Percentiles rank a stretch among this genome's conserved stretches.
phyloP scores from a whole-genome alignment of 805 yeast species.

The Clavispora asparagi region DNA sequence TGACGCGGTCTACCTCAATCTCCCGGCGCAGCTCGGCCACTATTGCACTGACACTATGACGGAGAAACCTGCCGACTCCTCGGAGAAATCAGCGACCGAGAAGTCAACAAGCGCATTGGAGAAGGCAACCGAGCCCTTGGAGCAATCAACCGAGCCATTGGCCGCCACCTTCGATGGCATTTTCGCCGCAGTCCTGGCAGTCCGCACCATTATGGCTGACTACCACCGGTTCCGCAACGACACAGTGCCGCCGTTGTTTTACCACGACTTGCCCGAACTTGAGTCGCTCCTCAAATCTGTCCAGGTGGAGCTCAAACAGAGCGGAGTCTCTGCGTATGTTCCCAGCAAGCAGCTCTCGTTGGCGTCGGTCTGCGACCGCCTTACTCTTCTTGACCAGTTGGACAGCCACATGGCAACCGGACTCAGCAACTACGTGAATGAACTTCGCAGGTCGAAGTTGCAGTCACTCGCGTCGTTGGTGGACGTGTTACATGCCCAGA shows the following conservation, averaged over 20 bases:
- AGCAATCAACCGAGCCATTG: too few species aligned
- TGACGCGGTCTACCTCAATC: neutral
- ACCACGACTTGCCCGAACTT: slow-evolving; percentile 13
- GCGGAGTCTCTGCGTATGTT: slow-evolving; percentile 10
- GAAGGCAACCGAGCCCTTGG: neutral
- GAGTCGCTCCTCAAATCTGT: slow-evolving; percentile 6
- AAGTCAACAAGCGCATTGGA: too few species aligned
- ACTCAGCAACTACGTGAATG: neutral
- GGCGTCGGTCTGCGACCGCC: slow-evolving; percentile 3
- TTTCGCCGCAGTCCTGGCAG: neutral
- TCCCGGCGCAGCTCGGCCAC: neutral
- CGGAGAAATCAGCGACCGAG: neutral
- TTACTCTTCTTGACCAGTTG: slow-evolving; percentile 1
- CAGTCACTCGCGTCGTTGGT: slow-evolving; percentile 4
- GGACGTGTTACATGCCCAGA: neutral
- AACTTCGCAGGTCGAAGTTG: slow-evolving; percentile 2
- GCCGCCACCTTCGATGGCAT: neutral
- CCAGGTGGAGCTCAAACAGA: slow-evolving; percentile 3
- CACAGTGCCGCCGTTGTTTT: slow-evolving; percentile 5
- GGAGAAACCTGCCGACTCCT: neutral
- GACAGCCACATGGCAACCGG: slow-evolving; percentile 1
- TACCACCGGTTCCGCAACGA: slow-evolving; percentile 2
- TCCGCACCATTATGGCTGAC: neutral
- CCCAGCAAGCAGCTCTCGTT: slow-evolving; percentile 11
- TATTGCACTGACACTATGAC: slow-evolving; percentile 2